Evolutionary conservation across 1,284 basidiomycete species (phyloP), one percentile per base, ranked within the genome.

Genomic region (Papiliotrema laurentii): DNA sequence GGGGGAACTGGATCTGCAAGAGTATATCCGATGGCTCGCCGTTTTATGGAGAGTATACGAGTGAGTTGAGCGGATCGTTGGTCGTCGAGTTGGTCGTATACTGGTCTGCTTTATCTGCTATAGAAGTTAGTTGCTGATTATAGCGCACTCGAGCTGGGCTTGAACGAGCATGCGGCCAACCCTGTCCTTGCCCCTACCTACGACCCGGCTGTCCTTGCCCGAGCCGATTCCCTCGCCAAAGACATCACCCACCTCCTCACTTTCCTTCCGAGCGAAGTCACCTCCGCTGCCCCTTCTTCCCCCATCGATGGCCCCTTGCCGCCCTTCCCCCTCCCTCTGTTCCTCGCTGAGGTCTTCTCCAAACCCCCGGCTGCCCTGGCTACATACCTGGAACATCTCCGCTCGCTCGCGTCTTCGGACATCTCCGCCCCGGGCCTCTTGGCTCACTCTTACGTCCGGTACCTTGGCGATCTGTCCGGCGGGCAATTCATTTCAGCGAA

Each of bases 391-490:
- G 56, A 72, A 18, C 74, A 73, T 50, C 49, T 77, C 36, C 78
- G 79, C 37, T 74, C 82, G 33, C 64, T 79, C 33, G 61, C 75
- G 21, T 71, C 83, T 40, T 69, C 78, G 7, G 63, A 76, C 37
- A 68, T 76, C 35, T 50, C 66, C 4, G 79, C 83, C 47, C 80
- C 82, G 0, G 72, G 79, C 1, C 79, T 90, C 21, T 78, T 90
- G 14, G 83, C 87, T 0, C 87, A 90, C 68, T 79, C 86, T 0
- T 89, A 89, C 64, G 85, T 88, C 16, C 80, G 87, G 31, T 90
- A 90, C 72, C 79, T 91, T n/a, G 88, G 87, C 49, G 88, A 91
- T 69, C 77, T 90, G 28, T 85, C 82, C 41, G 88, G 88, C 16
- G 88, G 89, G 0, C 88, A 90, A 74, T 77, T 81, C 54, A 84